These are phyloP conservation scores for Claviceps sp. DNA, from an alignment of 2,329 filamentous ascomycete species.

Conservation along the genomic window DNA sequence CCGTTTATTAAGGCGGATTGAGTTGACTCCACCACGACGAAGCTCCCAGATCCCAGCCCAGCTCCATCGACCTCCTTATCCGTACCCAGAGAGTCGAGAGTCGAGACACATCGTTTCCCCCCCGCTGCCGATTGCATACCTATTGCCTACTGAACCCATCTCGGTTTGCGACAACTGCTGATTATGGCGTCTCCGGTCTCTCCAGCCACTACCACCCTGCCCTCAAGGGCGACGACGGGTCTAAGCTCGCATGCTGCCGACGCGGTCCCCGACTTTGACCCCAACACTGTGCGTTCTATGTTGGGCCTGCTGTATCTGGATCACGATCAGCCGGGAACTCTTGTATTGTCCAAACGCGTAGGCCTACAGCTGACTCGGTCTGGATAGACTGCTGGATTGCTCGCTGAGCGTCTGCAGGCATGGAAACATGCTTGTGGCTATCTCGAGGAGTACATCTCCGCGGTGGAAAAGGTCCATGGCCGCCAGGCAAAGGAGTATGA, in stretches of 20 bases:
- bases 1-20: too few species aligned
- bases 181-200: slow-evolving; percentile 17
- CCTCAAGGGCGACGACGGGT: slow-evolving; percentile 33
- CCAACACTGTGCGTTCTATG: slow-evolving; percentile 35
- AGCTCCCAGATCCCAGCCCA: too few species aligned
- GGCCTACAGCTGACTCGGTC: too few species aligned
- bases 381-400: slow-evolving; percentile 57
- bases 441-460: slow-evolving; percentile 76
- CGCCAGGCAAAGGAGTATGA: slow-evolving; percentile 89
- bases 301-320: too few species aligned
- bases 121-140: background rate
- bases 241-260: slow-evolving; percentile 39
- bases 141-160: background rate
- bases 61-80: background rate
- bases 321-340: too few species aligned
- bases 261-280: slow-evolving; percentile 44
- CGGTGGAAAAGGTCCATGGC: slow-evolving; percentile 76
- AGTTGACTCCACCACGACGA: too few species aligned
- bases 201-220: slow-evolving; percentile 21
- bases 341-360: too few species aligned
- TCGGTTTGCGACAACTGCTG: background rate
- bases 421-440: slow-evolving; percentile 94
- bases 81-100: background rate
- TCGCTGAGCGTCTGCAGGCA: slow-evolving; percentile 77
- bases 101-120: background rate